These are phyloP conservation scores for Boletales sp. DNA, from an alignment of 768 basidiomycete species.

Conservation along the genomic window DNA sequence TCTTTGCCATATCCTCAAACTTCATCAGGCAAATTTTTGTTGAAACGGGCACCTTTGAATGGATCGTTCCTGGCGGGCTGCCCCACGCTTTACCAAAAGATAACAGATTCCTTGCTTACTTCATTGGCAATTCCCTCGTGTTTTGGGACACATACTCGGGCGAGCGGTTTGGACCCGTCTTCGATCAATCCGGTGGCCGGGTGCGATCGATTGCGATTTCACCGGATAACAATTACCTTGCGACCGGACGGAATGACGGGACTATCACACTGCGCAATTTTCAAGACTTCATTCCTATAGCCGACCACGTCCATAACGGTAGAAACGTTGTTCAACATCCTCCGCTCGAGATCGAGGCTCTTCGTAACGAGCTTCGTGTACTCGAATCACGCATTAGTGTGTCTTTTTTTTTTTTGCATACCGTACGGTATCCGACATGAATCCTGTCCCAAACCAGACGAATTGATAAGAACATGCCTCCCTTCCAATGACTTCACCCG, in stretches of 20 bases:
- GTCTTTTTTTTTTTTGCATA: background rate
- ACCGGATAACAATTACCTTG: background rate
- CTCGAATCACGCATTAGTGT: background rate
- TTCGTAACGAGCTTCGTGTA: background rate
- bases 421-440: background rate
- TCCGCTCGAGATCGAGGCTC: background rate
- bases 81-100: background rate
- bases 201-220: conserved; percentile 7
- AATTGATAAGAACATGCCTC: background rate
- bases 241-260: background rate
- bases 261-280: conserved; percentile 1
- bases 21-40: background rate
- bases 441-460: background rate
- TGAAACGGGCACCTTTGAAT: background rate
- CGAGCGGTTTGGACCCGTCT: conserved; percentile 1
- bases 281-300: background rate
- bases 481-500: background rate
- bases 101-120: background rate
- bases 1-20: background rate
- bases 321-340: background rate
- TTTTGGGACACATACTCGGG: conserved; percentile 7
- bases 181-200: background rate
- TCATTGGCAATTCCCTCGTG: background rate
- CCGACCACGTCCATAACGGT: background rate
- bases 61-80: background rate